Evolutionary conservation across 306 rosid species (phyloP).

Genomic region (peach (Prunus persica)): Prunus_persica_NCBIv2 NC_034012.1:16010001-16010500

Average conservation of each 20-base stretch:
- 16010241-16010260: neutral
- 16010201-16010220: neutral
- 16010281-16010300: neutral
- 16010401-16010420: slow-evolving; percentile 84
- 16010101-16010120: slow-evolving; percentile 66
- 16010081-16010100: slow-evolving; percentile 5
- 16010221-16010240: neutral
- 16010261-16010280: neutral
- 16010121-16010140: slow-evolving; percentile 82
- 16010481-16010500: neutral
- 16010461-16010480: slow-evolving; percentile 15
- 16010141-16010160: slow-evolving; percentile 99
- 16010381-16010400: slow-evolving; percentile 78
- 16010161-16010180: slow-evolving; percentile 71
- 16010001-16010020: neutral
- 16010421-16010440: slow-evolving; percentile 65
- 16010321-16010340: slow-evolving; percentile 25
- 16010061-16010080: neutral
- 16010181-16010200: neutral
- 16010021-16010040: slow-evolving; percentile 1
- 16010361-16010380: slow-evolving; percentile 88
- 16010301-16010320: neutral
- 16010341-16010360: slow-evolving; percentile 90
- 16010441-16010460: slow-evolving; percentile 75
- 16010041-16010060: neutral